These are phyloP conservation scores for Beta lomatogona DNA, from an alignment of 179 eudicot species.

Conservation along the genomic window DNA sequence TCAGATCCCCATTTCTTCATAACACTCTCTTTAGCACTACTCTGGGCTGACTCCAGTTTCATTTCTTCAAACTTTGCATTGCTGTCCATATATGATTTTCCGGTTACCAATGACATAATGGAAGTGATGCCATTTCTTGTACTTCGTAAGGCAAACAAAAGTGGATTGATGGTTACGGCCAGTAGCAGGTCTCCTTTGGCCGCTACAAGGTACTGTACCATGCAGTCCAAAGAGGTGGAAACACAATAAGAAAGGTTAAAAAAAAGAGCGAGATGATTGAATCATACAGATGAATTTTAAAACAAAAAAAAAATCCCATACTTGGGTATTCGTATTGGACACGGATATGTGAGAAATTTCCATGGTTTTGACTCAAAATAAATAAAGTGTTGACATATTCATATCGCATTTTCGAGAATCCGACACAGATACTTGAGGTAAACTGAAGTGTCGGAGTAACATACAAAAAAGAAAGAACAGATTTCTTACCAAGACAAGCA, in stretches of 20 bases:
- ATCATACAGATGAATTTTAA: no score
- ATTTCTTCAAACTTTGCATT: conserved; percentile 31
- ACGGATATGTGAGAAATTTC: no score
- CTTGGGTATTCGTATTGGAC: no score
- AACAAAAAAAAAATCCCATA: no score
- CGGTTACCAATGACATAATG: conserved; percentile 44
- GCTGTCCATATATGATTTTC: conserved; percentile 38
- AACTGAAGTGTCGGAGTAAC: no score
- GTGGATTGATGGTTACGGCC: conserved; percentile 65
- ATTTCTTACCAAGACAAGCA: conserved; percentile 53
- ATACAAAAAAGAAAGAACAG: background rate
- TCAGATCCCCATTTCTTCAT: conserved; percentile 72
- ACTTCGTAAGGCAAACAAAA: conserved; percentile 64
- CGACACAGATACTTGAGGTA: no score
- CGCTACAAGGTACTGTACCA: conserved; percentile 59
- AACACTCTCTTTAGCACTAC: conserved; percentile 66
- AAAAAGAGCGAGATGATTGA: no score
- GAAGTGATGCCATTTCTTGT: conserved; percentile 50
- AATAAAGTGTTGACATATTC: no score
- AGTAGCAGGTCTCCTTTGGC: conserved; percentile 83
- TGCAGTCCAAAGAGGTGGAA: background rate
- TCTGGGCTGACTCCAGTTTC: conserved; percentile 40
- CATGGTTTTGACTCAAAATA: no score
- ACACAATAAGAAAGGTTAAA: background rate
- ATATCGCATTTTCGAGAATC: no score